Conservation (phyloP, 139 green algal species). For the Chlamydomonas urium region DNA sequence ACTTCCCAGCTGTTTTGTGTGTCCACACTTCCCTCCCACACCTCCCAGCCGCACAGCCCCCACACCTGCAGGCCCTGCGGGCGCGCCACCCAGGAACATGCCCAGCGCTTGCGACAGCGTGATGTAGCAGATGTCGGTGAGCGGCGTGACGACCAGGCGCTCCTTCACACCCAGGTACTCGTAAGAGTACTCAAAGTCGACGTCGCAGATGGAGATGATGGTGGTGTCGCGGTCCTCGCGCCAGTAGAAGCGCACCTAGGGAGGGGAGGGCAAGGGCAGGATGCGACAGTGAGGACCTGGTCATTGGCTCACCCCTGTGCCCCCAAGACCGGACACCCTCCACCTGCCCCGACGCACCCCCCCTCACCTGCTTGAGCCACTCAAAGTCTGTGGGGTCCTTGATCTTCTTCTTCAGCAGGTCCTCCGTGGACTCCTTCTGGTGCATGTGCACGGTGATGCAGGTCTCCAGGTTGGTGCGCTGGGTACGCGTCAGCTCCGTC, state of each 20-base stretch:
- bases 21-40: not conserved
- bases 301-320: too few relatives aligned
- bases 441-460: conserved; percentile 98
- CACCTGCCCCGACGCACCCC: not conserved
- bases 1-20: too few relatives aligned
- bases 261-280: not conserved
- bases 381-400: conserved; percentile 95
- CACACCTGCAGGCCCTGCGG: conserved; percentile 77
- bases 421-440: conserved; percentile 92
- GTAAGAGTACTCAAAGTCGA: conserved; percentile 96
- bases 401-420: conserved; percentile 87
- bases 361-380: conserved; percentile 88
- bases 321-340: too few relatives aligned
- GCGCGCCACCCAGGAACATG: conserved; percentile 93
- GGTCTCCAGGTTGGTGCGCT: conserved; percentile 92
- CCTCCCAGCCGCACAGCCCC: not conserved
- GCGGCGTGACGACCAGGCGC: conserved; percentile 91
- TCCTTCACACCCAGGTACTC: conserved; percentile 96
- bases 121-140: conserved; percentile 97
- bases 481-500: conserved; percentile 71
- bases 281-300: too few relatives aligned
- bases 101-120: conserved; percentile 89
- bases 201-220: conserved; percentile 94
- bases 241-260: conserved; percentile 89
- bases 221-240: conserved; percentile 86